Percentiles rank a stretch among this genome's conserved stretches.
These are phyloP conservation scores for Coniophora puteana DNA, from an alignment of 1,284 basidiomycete genomes.

Conservation along the genomic window DNA sequence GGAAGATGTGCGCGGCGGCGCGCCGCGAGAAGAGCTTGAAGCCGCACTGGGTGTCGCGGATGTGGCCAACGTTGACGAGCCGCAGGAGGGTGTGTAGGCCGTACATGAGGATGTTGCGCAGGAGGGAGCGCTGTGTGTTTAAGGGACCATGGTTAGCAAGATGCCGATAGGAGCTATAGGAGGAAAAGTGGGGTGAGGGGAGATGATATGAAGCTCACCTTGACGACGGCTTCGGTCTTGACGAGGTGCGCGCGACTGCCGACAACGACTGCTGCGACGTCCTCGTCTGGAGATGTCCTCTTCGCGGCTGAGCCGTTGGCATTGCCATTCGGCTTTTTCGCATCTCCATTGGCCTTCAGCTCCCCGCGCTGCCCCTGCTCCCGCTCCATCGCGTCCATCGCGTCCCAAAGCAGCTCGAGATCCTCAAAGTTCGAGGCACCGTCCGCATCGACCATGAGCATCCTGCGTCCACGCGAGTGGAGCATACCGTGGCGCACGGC, in stretches of 20 bases:
- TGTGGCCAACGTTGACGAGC: constrained; percentile 81
- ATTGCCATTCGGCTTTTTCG: too few relatives aligned
- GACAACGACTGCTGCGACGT: constrained; percentile 66
- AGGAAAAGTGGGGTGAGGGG: neutral
- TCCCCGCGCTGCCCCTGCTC: too few relatives aligned
- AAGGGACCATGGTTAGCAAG: neutral
- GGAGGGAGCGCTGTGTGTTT: constrained; percentile 63
- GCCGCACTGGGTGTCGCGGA: constrained; percentile 93
- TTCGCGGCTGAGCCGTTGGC: too few relatives aligned
- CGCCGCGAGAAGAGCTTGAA: constrained; percentile 90
- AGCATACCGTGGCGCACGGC: constrained; percentile 90
- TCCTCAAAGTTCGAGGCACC: constrained; percentile 88
- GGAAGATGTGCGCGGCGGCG: constrained; percentile 80
- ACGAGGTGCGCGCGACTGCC: constrained; percentile 92
- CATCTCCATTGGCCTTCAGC: too few relatives aligned
- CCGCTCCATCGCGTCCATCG: constrained; percentile 70
- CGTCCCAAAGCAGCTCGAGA: constrained; percentile 67
- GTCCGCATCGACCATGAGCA: constrained; percentile 93
- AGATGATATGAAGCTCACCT: constrained; percentile 47
- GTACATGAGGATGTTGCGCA: constrained; percentile 93
- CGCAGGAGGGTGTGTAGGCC: constrained; percentile 82
- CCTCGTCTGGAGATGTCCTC: too few relatives aligned
- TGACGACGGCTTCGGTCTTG: constrained; percentile 89
- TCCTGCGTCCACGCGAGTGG: constrained; percentile 70
- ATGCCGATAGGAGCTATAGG: neutral